A percentile compares a stretch with the other conserved stretches of the same genome.
Conservation (phyloP, 1,284 basidiomycete species). For the Bondarzewia mesenterica region DNA sequence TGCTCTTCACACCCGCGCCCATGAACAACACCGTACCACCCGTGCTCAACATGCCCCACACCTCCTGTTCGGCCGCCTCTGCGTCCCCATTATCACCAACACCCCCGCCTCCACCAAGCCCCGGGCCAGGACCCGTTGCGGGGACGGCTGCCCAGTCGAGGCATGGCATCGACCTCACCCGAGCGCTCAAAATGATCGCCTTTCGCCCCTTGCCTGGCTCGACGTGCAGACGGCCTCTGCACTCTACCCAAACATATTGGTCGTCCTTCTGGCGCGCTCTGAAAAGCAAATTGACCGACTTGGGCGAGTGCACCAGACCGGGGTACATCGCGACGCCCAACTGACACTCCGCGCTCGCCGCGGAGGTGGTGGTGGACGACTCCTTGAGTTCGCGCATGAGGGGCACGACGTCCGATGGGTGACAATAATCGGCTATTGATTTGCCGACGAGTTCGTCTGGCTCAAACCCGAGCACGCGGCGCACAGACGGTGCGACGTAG, state of each 20-base stretch:
- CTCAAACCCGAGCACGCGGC: constrained; percentile 70
- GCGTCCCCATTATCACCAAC: constrained; percentile 9
- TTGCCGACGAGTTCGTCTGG: constrained; percentile 78
- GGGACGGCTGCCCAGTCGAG: constrained; percentile 55
- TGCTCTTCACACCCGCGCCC: constrained; percentile 38
- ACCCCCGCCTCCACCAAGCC: constrained; percentile 2
- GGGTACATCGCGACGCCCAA: background rate
- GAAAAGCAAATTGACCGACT: constrained; percentile 62
- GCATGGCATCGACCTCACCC: constrained; percentile 58
- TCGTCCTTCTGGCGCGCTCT: constrained; percentile 46
- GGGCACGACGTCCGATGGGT: constrained; percentile 85
- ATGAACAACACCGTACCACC: constrained; percentile 46
- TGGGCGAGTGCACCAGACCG: background rate
- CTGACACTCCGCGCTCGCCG: constrained; percentile 6
- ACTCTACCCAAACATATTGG: constrained; percentile 81
- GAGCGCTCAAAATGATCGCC: constrained; percentile 77
- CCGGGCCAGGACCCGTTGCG: constrained; percentile 3
- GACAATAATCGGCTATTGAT: constrained; percentile 72
- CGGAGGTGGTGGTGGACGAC: constrained; percentile 29
- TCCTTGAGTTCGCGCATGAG: constrained; percentile 93
- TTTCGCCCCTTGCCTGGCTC: constrained; percentile 89
- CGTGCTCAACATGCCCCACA: constrained; percentile 50
- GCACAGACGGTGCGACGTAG: constrained; percentile 83
- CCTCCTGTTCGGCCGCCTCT: constrained; percentile 25
- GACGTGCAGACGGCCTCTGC: constrained; percentile 75